Evolutionary conservation across 768 basidiomycete species (phyloP).

Genomic region (Dictyophora rubrovolvata): DNA sequence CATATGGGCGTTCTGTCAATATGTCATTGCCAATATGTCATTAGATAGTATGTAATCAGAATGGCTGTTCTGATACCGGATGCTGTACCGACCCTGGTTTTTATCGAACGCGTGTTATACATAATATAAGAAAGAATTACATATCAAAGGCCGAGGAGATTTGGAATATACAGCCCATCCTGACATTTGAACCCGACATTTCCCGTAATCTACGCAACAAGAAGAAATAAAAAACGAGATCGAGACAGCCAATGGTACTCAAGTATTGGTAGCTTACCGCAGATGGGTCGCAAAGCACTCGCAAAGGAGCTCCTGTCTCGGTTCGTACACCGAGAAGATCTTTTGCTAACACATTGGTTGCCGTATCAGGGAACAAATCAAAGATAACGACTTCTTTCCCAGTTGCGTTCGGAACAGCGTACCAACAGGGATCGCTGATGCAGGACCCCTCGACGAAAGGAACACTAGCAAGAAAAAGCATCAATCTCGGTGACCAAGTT

Average conservation of each 20-base stretch:
- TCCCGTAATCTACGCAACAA: conserved; percentile 26
- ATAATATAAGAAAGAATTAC: too few species aligned
- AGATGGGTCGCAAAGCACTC: conserved; percentile 45
- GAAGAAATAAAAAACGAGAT: not conserved
- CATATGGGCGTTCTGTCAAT: too few species aligned
- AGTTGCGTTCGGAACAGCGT: conserved; percentile 41
- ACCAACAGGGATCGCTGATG: conserved; percentile 51
- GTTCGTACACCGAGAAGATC: conserved; percentile 35
- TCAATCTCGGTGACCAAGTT: too few species aligned
- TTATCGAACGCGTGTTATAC: too few species aligned
- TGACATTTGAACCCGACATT: conserved; percentile 43
- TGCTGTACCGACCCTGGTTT: too few species aligned
- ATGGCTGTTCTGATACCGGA: too few species aligned
- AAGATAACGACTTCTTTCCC: conserved; percentile 51
- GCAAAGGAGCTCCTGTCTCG: conserved; percentile 30
- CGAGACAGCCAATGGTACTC: conserved; percentile 10
- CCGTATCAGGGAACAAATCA: conserved; percentile 48
- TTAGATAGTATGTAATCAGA: too few species aligned
- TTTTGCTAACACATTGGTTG: conserved; percentile 39
- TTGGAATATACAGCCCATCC: conserved; percentile 36
- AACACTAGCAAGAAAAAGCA: conserved; percentile 21
- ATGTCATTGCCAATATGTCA: too few species aligned
- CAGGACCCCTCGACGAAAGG: conserved; percentile 49
- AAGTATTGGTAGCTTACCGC: conserved; percentile 23
- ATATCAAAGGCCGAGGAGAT: conserved; percentile 20